Percentiles rank a stretch among this genome's conserved stretches.
Conservation (phyloP, 2,329 filamentous ascomycete species). For the Setomelanomma holmii region DNA sequence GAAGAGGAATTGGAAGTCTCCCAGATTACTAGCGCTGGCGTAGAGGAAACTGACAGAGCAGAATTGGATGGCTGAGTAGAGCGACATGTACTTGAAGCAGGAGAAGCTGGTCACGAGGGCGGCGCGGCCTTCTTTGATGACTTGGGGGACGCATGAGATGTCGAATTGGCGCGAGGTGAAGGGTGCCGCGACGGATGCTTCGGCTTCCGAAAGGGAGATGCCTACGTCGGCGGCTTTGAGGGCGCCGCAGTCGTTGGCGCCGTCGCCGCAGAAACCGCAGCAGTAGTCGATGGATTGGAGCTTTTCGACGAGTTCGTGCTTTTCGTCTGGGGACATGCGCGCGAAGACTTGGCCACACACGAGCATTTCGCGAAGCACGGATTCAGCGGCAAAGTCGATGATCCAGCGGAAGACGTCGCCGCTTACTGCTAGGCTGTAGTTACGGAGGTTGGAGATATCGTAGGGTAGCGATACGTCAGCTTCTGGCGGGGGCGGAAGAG, state of each 20-base stretch:
- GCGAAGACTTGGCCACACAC: slow-evolving; percentile 92
- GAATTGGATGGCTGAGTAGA: slow-evolving; percentile 99
- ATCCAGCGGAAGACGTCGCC: slow-evolving; percentile 98
- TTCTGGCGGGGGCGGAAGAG: slow-evolving; percentile 72
- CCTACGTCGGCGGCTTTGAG: slow-evolving; percentile 97
- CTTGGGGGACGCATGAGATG: slow-evolving; percentile 90
- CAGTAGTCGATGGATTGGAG: slow-evolving; percentile 96
- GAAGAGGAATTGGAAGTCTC: slow-evolving; percentile 97
- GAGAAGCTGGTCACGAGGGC: slow-evolving; percentile 98
- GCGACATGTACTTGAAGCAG: slow-evolving; percentile 99
- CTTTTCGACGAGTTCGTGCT: slow-evolving; percentile 96
- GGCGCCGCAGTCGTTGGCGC: slow-evolving; percentile 96
- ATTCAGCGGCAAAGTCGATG: slow-evolving; percentile 85
- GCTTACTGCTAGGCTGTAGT: slow-evolving; percentile 87
- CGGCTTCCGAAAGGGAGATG: slow-evolving; percentile 94
- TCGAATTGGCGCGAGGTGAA: slow-evolving; percentile 97
- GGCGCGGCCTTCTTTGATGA: slow-evolving; percentile 91
- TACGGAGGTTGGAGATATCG: slow-evolving; percentile 78
- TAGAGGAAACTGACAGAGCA: slow-evolving; percentile 97
- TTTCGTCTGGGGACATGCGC: slow-evolving; percentile 98
- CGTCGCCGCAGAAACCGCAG: slow-evolving; percentile 94
- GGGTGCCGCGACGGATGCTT: slow-evolving; percentile 96
- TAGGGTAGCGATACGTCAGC: slow-evolving; percentile 85
- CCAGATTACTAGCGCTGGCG: slow-evolving; percentile 89
- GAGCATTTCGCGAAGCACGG: slow-evolving; percentile 84